A percentile compares a stretch with the other conserved stretches of the same genome.
Evolutionary conservation across 1,284 basidiomycete genomes (phyloP).

Genomic region (Heliocybe sulcata): DNA sequence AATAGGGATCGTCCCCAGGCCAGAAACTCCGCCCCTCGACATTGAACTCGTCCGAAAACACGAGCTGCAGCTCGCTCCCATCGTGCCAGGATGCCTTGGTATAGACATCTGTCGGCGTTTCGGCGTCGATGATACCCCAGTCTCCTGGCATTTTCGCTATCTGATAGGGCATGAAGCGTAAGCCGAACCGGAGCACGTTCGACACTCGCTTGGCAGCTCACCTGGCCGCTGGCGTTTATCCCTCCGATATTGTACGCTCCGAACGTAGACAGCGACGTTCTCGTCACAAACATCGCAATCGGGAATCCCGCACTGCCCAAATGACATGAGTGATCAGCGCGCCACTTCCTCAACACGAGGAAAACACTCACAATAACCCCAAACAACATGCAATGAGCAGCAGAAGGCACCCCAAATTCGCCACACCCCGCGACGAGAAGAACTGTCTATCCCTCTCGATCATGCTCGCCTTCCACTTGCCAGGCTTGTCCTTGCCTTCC

Average conservation of each 20-base stretch:
- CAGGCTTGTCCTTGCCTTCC: no score
- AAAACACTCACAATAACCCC: constrained; percentile 40
- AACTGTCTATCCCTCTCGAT: background rate
- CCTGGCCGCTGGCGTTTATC: background rate
- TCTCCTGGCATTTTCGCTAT: constrained; percentile 17
- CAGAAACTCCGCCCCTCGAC: constrained; percentile 37
- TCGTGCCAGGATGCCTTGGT: constrained; percentile 27
- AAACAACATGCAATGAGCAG: constrained; percentile 41
- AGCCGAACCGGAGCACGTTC: no score
- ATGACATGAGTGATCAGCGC: constrained; percentile 1
- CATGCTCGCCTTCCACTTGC: background rate
- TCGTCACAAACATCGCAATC: constrained; percentile 15
- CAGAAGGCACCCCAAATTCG: constrained; percentile 60
- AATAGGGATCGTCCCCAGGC: background rate
- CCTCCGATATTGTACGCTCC: constrained; percentile 66
- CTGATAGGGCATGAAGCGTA: no score
- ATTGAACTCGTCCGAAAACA: constrained; percentile 56
- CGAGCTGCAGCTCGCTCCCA: constrained; percentile 29
- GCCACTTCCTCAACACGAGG: constrained; percentile 5
- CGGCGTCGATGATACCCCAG: constrained; percentile 41
- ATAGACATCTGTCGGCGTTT: constrained; percentile 39
- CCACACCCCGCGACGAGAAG: constrained; percentile 35
- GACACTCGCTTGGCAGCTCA: background rate
- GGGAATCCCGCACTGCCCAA: constrained; percentile 48
- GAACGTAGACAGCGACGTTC: constrained; percentile 21